Evolutionary conservation across 768 basidiomycete species (phyloP).

Genomic region (Boletus vinaceobasis): DNA sequence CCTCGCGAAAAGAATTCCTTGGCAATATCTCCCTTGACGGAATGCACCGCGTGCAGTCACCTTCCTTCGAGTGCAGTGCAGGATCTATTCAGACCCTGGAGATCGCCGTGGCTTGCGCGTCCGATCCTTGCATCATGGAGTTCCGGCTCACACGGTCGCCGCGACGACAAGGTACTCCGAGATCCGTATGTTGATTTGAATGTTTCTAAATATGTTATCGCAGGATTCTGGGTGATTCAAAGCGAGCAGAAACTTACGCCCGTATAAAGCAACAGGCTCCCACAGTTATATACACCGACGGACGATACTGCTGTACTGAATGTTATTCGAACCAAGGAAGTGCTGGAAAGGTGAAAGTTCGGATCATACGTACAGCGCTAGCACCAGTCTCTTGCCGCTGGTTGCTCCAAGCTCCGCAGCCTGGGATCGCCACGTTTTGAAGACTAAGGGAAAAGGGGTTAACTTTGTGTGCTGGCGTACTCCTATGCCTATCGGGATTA

Average conservation of each 20-base stretch:
- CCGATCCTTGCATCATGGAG: conserved; percentile 23
- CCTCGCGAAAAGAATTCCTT: conserved; percentile 9
- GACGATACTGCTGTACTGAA: background rate
- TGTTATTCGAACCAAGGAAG: background rate
- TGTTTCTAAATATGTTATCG: background rate
- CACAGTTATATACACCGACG: background rate
- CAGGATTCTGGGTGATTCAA: conserved; percentile 20
- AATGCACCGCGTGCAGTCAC: conserved; percentile 2
- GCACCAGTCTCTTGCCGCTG: background rate
- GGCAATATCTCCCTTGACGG: conserved; percentile 18
- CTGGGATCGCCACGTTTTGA: background rate
- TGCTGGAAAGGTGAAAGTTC: background rate
- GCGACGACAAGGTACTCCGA: conserved; percentile 15
- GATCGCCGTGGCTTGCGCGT: conserved; percentile 18
- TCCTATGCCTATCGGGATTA: background rate
- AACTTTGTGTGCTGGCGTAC: background rate
- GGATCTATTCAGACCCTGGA: conserved; percentile 22
- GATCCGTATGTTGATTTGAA: background rate
- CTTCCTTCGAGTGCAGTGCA: conserved; percentile 10
- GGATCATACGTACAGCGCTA: background rate
- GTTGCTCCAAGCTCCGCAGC: background rate
- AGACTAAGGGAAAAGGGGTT: background rate
- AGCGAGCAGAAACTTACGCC: conserved; percentile 9
- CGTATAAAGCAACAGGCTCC: background rate
- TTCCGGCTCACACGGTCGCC: conserved; percentile 16